Percentiles rank a stretch among this genome's conserved stretches.
These are phyloP conservation scores for Erythrobasidium hasegawianum DNA, from an alignment of 1,284 basidiomycete species.

Conservation along the genomic window DNA sequence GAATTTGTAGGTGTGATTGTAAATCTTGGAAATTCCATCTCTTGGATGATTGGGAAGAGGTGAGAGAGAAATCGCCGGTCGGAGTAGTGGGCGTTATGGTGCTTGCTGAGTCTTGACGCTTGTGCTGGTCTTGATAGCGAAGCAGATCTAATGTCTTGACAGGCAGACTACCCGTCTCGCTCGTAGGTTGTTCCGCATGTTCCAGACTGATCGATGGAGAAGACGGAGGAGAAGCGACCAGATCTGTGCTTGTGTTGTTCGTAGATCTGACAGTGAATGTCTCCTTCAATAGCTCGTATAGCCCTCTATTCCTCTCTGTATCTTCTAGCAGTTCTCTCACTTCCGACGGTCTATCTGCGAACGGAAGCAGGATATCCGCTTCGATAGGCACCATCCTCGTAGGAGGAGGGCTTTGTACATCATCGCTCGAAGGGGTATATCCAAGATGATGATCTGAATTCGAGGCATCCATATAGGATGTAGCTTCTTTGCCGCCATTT, in stretches of 20 bases:
- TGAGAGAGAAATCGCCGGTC: too few relatives aligned
- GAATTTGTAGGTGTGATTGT: constrained; percentile 1
- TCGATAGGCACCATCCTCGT: constrained; percentile 24
- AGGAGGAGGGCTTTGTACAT: too few relatives aligned
- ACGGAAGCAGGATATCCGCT: constrained; percentile 27
- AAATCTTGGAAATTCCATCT: constrained; percentile 13
- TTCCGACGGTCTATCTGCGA: constrained; percentile 19
- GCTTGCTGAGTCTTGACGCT: background rate
- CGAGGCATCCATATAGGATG: background rate
- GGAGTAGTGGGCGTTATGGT: background rate
- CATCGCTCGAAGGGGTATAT: background rate
- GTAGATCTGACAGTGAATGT: constrained; percentile 12
- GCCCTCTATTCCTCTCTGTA: constrained; percentile 7
- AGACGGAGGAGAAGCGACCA: background rate
- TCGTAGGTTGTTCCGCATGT: too few relatives aligned
- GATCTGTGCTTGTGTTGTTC: too few relatives aligned
- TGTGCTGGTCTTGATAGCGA: background rate
- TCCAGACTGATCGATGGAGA: background rate
- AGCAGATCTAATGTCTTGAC: background rate
- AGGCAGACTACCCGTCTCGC: too few relatives aligned
- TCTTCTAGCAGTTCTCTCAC: constrained; percentile 22
- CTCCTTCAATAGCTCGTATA: constrained; percentile 14
- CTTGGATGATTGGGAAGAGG: background rate
- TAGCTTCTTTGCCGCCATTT: background rate
- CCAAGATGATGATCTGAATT: background rate